phyloP scores from a whole-genome alignment of 1,284 basidiomycete genomes.

The Anthracocystis walkeri region DNA sequence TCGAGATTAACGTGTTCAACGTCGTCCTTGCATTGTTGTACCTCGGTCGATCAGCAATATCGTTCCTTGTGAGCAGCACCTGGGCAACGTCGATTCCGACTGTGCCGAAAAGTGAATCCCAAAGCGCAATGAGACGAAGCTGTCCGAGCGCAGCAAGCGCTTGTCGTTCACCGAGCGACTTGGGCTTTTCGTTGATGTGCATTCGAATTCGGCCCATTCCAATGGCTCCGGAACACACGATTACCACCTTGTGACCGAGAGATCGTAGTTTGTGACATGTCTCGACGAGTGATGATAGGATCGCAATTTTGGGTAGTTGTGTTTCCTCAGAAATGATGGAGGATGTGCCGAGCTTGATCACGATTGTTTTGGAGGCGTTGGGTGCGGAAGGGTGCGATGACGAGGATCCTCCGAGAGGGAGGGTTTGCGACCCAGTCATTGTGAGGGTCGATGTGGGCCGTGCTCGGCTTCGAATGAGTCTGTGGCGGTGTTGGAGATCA shows the following conservation, averaged over 20 bases:
- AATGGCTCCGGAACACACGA: conserved; percentile 96
- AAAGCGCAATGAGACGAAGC: conserved; percentile 92
- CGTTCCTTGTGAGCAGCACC: conserved; percentile 90
- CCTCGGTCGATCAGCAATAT: conserved; percentile 82
- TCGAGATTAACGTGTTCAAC: conserved; percentile 60
- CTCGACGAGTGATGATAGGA: conserved; percentile 90
- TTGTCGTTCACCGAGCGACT: conserved; percentile 89
- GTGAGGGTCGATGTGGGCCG: no score
- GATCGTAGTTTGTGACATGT: conserved; percentile 83
- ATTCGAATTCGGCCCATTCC: conserved; percentile 93
- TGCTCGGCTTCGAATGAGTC: no score
- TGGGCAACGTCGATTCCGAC: conserved; percentile 95
- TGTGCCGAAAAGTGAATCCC: conserved; percentile 94
- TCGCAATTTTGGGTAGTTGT: conserved; percentile 80
- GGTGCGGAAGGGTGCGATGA: neutral
- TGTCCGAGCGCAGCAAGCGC: conserved; percentile 97
- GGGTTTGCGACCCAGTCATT: conserved; percentile 18
- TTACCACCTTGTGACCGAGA: conserved; percentile 90
- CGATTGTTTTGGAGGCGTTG: conserved; percentile 55
- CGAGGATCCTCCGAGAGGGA: conserved; percentile 7
- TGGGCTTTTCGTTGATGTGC: conserved; percentile 83
- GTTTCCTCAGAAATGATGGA: conserved; percentile 65
- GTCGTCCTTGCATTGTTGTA: conserved; percentile 67
- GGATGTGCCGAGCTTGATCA: conserved; percentile 69
- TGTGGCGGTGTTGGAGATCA: neutral